Base-by-base conservation (phyloP, 371 early-diverging fungal genomes). In the Cokeromyces recurvatus region DNA sequence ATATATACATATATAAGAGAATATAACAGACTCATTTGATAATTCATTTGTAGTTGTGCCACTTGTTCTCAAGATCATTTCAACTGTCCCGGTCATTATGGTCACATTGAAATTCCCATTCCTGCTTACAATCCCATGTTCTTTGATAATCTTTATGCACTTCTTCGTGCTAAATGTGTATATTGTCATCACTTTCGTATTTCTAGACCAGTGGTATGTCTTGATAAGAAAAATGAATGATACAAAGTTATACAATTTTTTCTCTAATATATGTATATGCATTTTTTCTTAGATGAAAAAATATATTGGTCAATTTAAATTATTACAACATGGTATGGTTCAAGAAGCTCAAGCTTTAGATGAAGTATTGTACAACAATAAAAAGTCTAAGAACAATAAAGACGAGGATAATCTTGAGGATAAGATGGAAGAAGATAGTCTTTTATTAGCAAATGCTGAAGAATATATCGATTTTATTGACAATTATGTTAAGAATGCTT, bases 31-130 rank as follows among this genome's bases (percentile, higher is more conserved):
- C 6, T 46, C 23, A 22, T 43, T 37, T 42, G 38, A 43, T 19
- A 32, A 32, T 32, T 21, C 34, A 43, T 39, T 25, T 37, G 7
- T 64, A 91, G 90, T 22, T 97, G 98, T 71, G 79, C 77, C 0
- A 97, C 97, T 9, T 97, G 98, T 76, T 77, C 79, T 6, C 79
- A 93, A 52, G 82, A 81, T 43, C 77, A 86, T 68, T 81, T 81
- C 58, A 70, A 77, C 29, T 99, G 99, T 63, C 94, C 95, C 14
- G 99, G 99, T 23, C 99, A 99, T 59, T 99, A 97, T 80, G 99
- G 99, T 31, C 99, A 99, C 66, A 99, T 99, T 47, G 98, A 99
- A 61, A 82, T 99, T 12, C 87, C 94, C 10, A 87, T 88, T 34
- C 97, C 98, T 11, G 92, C 95, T 29, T 94, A 95, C 73, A 95